A percentile compares a stretch with the other conserved stretches of the same genome.
These are phyloP conservation scores for Leccinum arenicola DNA, from an alignment of 768 basidiomycete species.

Conservation along the genomic window DNA sequence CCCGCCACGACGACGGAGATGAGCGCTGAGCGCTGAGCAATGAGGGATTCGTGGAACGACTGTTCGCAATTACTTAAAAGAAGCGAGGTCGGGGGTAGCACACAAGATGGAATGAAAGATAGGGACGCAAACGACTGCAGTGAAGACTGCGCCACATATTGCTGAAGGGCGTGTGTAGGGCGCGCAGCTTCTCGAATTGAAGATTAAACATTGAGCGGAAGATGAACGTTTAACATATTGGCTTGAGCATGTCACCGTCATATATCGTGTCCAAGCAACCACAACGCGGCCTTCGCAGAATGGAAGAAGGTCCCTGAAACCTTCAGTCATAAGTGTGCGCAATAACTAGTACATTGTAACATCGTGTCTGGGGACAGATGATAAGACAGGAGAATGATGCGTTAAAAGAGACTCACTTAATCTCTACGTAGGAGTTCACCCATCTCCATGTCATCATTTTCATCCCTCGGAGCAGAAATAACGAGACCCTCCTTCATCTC, in stretches of 20 bases:
- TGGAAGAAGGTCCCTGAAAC: conserved; percentile 14
- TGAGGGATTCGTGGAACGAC: conserved; percentile 1
- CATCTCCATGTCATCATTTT: conserved; percentile 55
- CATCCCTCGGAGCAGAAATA: conserved; percentile 43
- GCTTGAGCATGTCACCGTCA: conserved; percentile 1
- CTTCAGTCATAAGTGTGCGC: conserved; percentile 12
- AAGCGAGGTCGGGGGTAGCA: conserved; percentile 8
- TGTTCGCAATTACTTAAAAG: conserved; percentile 14
- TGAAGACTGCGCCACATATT: conserved; percentile 18
- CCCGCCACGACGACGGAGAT: conserved; percentile 21
- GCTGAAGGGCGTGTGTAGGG: conserved; percentile 1
- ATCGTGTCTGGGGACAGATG: conserved; percentile 9
- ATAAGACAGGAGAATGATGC: conserved; percentile 2
- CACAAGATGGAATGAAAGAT: conserved; percentile 8
- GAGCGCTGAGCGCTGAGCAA: conserved; percentile 6
- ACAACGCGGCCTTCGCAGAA: neutral
- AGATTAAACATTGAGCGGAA: conserved; percentile 15
- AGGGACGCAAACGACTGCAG: neutral
- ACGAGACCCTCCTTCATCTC: conserved; percentile 86
- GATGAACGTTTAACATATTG: neutral
- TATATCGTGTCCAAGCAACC: conserved; percentile 5
- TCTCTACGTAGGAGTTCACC: conserved; percentile 49
- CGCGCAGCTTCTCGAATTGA: neutral
- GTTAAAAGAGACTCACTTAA: conserved; percentile 45
- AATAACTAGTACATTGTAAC: conserved; percentile 23